phyloP scores from a whole-genome alignment of 2,329 filamentous ascomycete genomes.

The Aspergillus candidus region DNA sequence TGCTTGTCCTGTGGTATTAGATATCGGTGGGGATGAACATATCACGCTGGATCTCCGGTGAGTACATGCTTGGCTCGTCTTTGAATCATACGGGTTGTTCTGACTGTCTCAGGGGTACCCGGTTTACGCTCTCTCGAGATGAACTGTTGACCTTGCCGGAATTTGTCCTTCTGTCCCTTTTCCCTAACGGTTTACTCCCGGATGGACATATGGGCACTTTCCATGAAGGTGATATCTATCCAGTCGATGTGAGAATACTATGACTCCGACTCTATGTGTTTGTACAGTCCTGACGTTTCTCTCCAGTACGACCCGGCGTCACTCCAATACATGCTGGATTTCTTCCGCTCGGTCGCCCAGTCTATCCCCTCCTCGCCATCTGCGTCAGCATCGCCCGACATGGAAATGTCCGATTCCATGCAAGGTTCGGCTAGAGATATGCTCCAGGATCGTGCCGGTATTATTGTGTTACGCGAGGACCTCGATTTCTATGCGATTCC shows the following conservation, averaged over 20 bases:
- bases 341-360: constrained; percentile 92
- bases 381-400: constrained; percentile 54
- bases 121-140: constrained; percentile 89
- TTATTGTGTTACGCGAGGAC: constrained; percentile 93
- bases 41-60: constrained; percentile 93
- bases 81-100: constrained; percentile 1
- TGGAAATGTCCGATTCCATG: constrained; percentile 64
- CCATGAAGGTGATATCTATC: constrained; percentile 87
- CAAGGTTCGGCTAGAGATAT: constrained; percentile 65
- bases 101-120: constrained; percentile 62
- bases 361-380: constrained; percentile 71
- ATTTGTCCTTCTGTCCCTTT: constrained; percentile 94
- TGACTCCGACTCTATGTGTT: neutral
- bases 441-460: constrained; percentile 82
- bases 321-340: constrained; percentile 98
- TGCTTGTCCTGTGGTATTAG: constrained; percentile 34
- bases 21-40: constrained; percentile 84
- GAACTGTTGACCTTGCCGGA: constrained; percentile 93
- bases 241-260: constrained; percentile 76
- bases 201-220: constrained; percentile 94
- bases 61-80: constrained; percentile 21
- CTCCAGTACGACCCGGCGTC: constrained; percentile 90
- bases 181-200: constrained; percentile 95
- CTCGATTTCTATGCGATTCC: constrained; percentile 97
- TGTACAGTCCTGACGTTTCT: constrained; percentile 10